Conservation (phyloP, 2,329 filamentous ascomycete genomes). For the Penicillium sp. region DNA sequence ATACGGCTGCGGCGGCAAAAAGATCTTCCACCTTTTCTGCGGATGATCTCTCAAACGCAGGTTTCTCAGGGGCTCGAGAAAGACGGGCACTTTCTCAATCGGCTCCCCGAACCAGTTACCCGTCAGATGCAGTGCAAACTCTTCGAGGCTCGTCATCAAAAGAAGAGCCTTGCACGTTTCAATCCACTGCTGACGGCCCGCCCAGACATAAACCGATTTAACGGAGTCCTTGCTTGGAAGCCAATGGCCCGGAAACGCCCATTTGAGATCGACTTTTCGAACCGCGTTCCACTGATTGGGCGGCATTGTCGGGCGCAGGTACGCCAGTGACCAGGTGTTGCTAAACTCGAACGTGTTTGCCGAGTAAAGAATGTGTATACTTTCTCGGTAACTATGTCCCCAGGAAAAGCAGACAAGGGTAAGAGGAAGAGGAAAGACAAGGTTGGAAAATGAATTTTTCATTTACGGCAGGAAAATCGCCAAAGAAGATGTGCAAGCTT, state of each 20-base stretch:
- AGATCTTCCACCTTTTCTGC: slow-evolving; percentile 25
- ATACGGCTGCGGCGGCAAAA: slow-evolving; percentile 31
- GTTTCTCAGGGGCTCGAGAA: slow-evolving; percentile 32
- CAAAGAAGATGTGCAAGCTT: not conserved
- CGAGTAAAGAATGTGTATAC: slow-evolving; percentile 32
- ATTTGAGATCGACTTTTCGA: slow-evolving; percentile 33
- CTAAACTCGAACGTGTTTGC: slow-evolving; percentile 36
- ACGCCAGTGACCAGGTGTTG: slow-evolving; percentile 37
- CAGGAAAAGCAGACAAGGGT: not conserved
- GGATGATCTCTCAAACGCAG: slow-evolving; percentile 18
- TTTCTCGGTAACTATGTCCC: slow-evolving; percentile 30
- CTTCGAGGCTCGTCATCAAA: slow-evolving; percentile 22
- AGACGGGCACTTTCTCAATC: slow-evolving; percentile 32
- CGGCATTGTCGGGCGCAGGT: slow-evolving; percentile 33
- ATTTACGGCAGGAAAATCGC: not conserved
- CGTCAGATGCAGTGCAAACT: slow-evolving; percentile 29
- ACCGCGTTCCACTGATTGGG: slow-evolving; percentile 26
- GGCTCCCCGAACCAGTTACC: slow-evolving; percentile 36
- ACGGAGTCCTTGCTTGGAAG: slow-evolving; percentile 39
- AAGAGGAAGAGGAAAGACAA: not conserved
- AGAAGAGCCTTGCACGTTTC: slow-evolving; percentile 31
- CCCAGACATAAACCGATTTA: slow-evolving; percentile 34
- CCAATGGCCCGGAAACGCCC: slow-evolving; percentile 39
- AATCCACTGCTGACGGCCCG: slow-evolving; percentile 33
- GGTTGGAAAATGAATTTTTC: not conserved